Conservation (phyloP, 164 flowering plant species). For the grape (Vitis vinifera) region DNA sequence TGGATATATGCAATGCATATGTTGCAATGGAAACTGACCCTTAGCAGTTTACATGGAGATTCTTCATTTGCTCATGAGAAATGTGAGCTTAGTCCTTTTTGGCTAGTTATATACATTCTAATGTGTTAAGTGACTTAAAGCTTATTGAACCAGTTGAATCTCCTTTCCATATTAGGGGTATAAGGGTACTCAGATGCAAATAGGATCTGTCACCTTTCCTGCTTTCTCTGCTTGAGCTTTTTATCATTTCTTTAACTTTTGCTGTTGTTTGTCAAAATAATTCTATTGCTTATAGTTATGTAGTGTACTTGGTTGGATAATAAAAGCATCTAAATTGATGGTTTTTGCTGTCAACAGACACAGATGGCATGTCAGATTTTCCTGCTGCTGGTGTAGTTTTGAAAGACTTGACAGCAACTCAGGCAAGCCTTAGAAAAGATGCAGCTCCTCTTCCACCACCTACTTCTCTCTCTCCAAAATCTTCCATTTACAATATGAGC, state of each 20-base stretch:
- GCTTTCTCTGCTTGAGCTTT: no score
- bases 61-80: not conserved
- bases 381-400: constrained; percentile 35
- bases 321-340: not conserved
- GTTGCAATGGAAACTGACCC: no score
- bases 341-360: constrained; percentile 16
- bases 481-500: constrained; percentile 29
- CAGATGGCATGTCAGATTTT: constrained; percentile 46
- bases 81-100: not conserved
- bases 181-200: no score
- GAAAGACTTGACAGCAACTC: constrained; percentile 39
- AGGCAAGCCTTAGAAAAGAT: constrained; percentile 37
- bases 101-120: not conserved
- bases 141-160: not conserved
- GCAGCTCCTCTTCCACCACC: constrained; percentile 31
- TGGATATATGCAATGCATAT: no score
- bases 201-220: no score
- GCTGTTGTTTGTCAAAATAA: no score
- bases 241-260: no score
- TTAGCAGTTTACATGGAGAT: not conserved
- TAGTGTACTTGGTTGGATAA: not conserved
- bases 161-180: not conserved
- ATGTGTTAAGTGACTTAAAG: not conserved
- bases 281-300: no score
- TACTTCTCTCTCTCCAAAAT: constrained; percentile 35